phyloP scores from a whole-genome alignment of 768 basidiomycete species.

The Amanita muscaria region DNA sequence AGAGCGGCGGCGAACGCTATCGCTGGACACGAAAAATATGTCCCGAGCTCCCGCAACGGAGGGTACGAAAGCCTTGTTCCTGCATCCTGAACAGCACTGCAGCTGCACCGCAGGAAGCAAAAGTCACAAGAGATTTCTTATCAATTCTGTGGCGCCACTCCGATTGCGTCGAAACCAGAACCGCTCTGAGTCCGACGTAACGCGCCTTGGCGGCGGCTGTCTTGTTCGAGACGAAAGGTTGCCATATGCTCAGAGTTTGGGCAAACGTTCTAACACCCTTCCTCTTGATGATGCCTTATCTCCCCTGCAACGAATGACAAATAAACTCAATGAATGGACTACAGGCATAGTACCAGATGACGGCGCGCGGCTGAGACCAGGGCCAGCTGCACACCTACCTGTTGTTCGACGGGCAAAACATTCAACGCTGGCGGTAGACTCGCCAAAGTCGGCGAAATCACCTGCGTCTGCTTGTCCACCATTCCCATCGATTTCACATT shows the following conservation, averaged over 20 bases:
- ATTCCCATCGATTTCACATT: constrained; percentile 5
- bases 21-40: neutral
- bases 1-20: neutral
- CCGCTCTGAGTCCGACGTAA: neutral
- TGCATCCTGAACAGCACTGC: no score
- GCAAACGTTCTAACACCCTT: constrained; percentile 1
- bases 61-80: neutral
- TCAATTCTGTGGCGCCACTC: neutral
- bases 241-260: neutral
- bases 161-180: neutral
- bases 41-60: neutral
- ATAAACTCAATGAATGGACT: constrained; percentile 1
- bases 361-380: constrained; percentile 4
- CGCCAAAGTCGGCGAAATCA: neutral
- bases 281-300: constrained; percentile 2
- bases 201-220: neutral
- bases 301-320: constrained; percentile 6
- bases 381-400: constrained; percentile 1
- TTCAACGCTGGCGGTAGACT: neutral
- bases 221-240: neutral
- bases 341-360: neutral
- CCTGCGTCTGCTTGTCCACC: constrained; percentile 1
- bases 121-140: neutral
- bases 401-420: neutral
- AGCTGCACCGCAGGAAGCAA: neutral